A percentile compares a stretch with the other conserved stretches of the same genome.
These are phyloP conservation scores for Neurospora pannonica DNA, from an alignment of 495 filamentous ascomycete genomes.

Conservation along the genomic window DNA sequence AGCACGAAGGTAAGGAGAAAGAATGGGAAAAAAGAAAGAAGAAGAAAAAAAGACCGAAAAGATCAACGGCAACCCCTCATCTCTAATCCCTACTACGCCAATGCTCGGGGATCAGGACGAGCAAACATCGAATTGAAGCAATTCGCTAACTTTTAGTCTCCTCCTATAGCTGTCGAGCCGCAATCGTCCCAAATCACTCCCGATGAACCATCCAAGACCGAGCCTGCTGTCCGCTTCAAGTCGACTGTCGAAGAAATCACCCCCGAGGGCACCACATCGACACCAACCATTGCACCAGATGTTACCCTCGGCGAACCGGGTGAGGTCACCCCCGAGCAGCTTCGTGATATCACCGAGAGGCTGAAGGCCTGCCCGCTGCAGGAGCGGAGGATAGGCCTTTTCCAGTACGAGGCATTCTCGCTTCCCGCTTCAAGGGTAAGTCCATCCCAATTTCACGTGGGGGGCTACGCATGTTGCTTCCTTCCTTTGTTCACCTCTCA, in stretches of 20 bases:
- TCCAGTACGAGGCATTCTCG: slow-evolving; percentile 78
- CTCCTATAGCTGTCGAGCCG: background rate
- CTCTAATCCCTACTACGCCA: background rate
- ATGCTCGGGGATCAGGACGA: background rate
- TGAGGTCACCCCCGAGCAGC: slow-evolving; percentile 46
- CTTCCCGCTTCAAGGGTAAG: slow-evolving; percentile 78
- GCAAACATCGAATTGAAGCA: background rate
- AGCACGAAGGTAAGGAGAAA: slow-evolving; percentile 7
- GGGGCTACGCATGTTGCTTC: background rate
- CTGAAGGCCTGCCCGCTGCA: slow-evolving; percentile 68
- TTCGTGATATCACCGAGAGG: slow-evolving; percentile 62
- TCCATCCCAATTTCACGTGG: slow-evolving; percentile 8
- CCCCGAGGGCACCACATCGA: slow-evolving; percentile 30
- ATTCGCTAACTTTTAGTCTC: slow-evolving; percentile 1
- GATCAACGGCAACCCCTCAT: slow-evolving; percentile 9
- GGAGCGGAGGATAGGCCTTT: slow-evolving; percentile 71
- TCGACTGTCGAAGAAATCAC: slow-evolving; percentile 67
- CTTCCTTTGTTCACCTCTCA: background rate
- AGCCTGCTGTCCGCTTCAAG: slow-evolving; percentile 67
- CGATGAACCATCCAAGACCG: background rate
- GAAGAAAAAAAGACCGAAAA: background rate
- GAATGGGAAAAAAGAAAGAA: background rate
- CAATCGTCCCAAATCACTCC: background rate
- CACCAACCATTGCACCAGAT: slow-evolving; percentile 14
- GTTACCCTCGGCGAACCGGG: slow-evolving; percentile 20